Percentiles rank a stretch among this genome's conserved stretches.
Evolutionary conservation across 139 green algal species (phyloP).

Genomic region (Chara braunii): DNA sequence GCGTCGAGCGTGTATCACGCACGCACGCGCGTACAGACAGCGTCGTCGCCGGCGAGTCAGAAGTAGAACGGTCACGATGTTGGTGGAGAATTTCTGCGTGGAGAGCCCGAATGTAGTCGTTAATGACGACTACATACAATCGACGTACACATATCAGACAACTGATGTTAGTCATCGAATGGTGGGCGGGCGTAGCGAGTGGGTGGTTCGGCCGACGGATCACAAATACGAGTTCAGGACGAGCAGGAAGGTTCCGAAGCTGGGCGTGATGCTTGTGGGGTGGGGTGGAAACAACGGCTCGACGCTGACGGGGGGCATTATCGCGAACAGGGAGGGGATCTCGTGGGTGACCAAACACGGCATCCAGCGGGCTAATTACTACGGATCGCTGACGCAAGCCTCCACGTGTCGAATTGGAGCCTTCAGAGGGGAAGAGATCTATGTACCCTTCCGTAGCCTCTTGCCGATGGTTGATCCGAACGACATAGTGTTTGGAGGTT

Average conservation of each 20-base stretch:
- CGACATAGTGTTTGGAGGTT: conserved; percentile 91
- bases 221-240: conserved; percentile 78
- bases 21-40: no score
- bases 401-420: conserved; percentile 87
- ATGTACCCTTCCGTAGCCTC: conserved; percentile 77
- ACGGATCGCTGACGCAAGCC: conserved; percentile 86
- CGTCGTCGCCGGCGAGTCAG: no score
- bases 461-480: conserved; percentile 75
- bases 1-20: no score
- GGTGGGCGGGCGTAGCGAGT: conserved; percentile 51
- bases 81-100: conserved; percentile 80
- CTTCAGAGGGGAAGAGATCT: conserved; percentile 88
- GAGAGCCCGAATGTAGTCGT: conserved; percentile 77
- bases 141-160: conserved; percentile 77
- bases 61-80: no score
- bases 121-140: conserved; percentile 64
- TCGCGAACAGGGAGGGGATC: conserved; percentile 84
- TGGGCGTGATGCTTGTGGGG: conserved; percentile 97
- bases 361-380: conserved; percentile 94
- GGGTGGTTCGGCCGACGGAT: conserved; percentile 62
- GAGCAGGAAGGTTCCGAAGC: conserved; percentile 77
- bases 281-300: conserved; percentile 97
- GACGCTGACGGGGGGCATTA: conserved; percentile 86
- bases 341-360: conserved; percentile 99
- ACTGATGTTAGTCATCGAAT: conserved; percentile 54